A percentile compares a stretch with the other conserved stretches of the same genome.
Conservation (phyloP, 129 eudicot species). For the Mikania micrantha region DNA sequence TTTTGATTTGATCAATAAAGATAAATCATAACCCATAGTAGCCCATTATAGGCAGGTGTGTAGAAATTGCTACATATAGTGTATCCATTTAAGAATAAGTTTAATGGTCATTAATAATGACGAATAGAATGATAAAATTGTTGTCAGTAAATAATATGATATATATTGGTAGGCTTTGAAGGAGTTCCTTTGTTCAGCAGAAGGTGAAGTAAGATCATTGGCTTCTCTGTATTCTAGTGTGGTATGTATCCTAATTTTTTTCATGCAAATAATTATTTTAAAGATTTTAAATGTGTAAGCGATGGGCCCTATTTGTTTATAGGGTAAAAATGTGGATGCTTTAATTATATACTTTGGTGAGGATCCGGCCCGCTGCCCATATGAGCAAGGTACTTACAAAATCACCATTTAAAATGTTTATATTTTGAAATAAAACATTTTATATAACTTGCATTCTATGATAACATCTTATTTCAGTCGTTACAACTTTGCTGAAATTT, state of each 20-base stretch:
- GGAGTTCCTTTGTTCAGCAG: slow-evolving; percentile 76
- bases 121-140: neutral
- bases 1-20: neutral
- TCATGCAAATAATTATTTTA: neutral
- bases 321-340: slow-evolving; percentile 86
- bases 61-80: neutral
- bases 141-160: neutral
- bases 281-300: neutral
- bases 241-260: slow-evolving; percentile 41
- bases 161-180: slow-evolving; percentile 48
- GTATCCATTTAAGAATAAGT: neutral
- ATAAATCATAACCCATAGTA: neutral
- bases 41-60: neutral
- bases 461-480: slow-evolving; percentile 31
- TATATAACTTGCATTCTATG: neutral
- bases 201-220: slow-evolving; percentile 82
- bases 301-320: neutral
- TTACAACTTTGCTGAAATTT: slow-evolving; percentile 63
- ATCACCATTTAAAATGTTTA: neutral
- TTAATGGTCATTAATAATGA: no score
- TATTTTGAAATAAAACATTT: neutral
- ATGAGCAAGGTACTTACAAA: slow-evolving; percentile 66
- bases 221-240: slow-evolving; percentile 68
- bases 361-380: slow-evolving; percentile 83
- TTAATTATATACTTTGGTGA: slow-evolving; percentile 89